Conservation (phyloP, 768 basidiomycete species). For the Lactarius sp. region DNA sequence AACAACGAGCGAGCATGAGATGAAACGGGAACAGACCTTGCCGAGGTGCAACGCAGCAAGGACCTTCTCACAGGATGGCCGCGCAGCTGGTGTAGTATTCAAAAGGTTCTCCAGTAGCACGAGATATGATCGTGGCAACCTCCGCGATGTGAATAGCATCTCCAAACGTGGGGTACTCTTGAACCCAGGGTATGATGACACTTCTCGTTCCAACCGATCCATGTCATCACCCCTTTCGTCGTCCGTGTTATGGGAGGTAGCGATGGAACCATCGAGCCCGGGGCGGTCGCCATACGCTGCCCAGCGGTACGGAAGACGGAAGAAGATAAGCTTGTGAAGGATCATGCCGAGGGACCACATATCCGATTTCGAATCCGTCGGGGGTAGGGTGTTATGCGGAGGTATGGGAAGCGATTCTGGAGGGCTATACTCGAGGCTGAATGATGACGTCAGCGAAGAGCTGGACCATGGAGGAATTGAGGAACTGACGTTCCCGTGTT, state of each 20-base stretch:
- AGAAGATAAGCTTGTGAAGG: constrained; percentile 88
- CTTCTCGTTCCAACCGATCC: constrained; percentile 66
- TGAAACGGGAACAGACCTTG: constrained; percentile 47
- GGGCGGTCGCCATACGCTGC: constrained; percentile 53
- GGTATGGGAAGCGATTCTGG: constrained; percentile 81
- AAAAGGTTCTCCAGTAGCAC: constrained; percentile 70
- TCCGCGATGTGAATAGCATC: constrained; percentile 60
- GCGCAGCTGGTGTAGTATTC: constrained; percentile 49
- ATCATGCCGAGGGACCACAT: constrained; percentile 99
- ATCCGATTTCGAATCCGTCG: constrained; percentile 84
- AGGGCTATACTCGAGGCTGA: constrained; percentile 22
- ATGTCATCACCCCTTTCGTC: constrained; percentile 52
- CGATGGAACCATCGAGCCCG: constrained; percentile 6
- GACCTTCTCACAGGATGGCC: constrained; percentile 73
- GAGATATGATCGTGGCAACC: constrained; percentile 65
- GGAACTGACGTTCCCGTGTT: constrained; percentile 87
- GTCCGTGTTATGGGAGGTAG: constrained; percentile 33
- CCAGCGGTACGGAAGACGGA: constrained; percentile 79
- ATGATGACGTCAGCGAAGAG: neutral
- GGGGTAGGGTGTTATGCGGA: constrained; percentile 56
- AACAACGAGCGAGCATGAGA: neutral
- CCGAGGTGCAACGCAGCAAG: constrained; percentile 63
- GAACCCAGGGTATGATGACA: constrained; percentile 71
- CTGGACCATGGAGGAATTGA: neutral
- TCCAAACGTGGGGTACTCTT: constrained; percentile 47